phyloP scores from a whole-genome alignment of 768 basidiomycete species.

The Phylloporus rhodoxanthus region DNA sequence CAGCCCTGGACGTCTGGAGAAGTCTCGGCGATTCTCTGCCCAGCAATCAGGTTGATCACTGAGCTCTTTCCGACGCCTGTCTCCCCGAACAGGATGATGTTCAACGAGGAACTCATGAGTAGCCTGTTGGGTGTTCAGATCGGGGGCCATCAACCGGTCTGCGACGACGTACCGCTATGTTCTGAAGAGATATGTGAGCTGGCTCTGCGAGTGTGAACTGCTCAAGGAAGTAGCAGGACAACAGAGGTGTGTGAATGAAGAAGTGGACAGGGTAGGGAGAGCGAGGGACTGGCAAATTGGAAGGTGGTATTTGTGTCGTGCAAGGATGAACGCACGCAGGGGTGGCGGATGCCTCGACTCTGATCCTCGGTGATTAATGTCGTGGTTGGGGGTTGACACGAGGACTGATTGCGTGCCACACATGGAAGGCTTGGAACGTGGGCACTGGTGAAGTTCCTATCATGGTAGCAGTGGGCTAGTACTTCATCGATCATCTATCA shows the following conservation, averaged over 20 bases:
- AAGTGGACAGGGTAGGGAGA: neutral
- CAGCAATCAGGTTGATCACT: conserved; percentile 31
- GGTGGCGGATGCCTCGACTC: conserved; percentile 4
- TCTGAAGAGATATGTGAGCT: neutral
- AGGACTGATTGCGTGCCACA: conserved; percentile 1
- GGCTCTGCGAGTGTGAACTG: neutral
- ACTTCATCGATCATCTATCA: neutral
- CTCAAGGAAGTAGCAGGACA: neutral
- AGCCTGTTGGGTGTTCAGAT: neutral
- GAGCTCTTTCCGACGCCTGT: conserved; percentile 35
- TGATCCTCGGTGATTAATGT: conserved; percentile 8
- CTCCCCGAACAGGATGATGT: conserved; percentile 43
- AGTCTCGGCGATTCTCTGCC: conserved; percentile 16
- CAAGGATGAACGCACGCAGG: neutral
- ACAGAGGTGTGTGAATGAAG: neutral
- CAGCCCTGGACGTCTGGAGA: conserved; percentile 31
- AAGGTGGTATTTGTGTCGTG: conserved; percentile 5
- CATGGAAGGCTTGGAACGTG: neutral
- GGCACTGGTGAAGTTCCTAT: neutral
- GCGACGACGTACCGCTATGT: neutral
- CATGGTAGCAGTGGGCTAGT: neutral
- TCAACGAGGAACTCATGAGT: conserved; percentile 22
- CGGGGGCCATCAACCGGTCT: neutral
- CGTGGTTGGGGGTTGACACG: conserved; percentile 3
- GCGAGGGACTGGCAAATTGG: neutral